Evolutionary conservation across 805 yeast genomes (phyloP).

Genomic region (Brettanomyces naardenensis): DNA sequence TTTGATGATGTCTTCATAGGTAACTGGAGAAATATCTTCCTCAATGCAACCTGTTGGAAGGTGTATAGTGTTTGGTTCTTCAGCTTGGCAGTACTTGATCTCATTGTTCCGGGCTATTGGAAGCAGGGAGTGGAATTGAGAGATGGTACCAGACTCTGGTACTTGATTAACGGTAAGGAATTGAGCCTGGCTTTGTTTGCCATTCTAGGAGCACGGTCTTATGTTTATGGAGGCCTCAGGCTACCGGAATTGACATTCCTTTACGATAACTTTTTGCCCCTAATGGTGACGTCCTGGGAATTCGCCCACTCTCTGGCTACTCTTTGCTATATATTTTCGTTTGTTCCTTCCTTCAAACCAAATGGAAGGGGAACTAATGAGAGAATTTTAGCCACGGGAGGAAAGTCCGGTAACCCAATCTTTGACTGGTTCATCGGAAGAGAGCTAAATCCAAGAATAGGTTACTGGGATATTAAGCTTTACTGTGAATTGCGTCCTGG

Average conservation of each 20-base stretch:
- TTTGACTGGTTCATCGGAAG: slow-evolving; percentile 98
- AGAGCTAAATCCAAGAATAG: slow-evolving; percentile 87
- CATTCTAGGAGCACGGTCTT: slow-evolving; percentile 39
- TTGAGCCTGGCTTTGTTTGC: slow-evolving; percentile 34
- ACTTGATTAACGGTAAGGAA: slow-evolving; percentile 76
- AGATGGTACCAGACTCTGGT: slow-evolving; percentile 63
- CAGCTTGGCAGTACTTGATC: slow-evolving; percentile 54
- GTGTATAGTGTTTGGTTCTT: slow-evolving; percentile 71
- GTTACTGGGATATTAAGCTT: slow-evolving; percentile 78
- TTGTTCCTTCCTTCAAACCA: slow-evolving; percentile 41
- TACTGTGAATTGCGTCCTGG: slow-evolving; percentile 96
- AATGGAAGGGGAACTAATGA: slow-evolving; percentile 55
- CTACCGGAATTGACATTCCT: slow-evolving; percentile 76
- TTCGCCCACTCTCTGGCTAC: slow-evolving; percentile 58
- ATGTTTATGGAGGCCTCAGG: slow-evolving; percentile 28
- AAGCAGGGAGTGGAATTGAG: slow-evolving; percentile 61
- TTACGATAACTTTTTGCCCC: slow-evolving; percentile 57
- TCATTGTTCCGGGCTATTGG: slow-evolving; percentile 69
- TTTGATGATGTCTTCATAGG: slow-evolving; percentile 10
- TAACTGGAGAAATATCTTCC: slow-evolving; percentile 23
- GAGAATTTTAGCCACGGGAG: slow-evolving; percentile 74
- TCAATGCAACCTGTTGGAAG: slow-evolving; percentile 46
- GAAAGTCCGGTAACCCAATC: slow-evolving; percentile 66
- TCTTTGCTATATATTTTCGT: slow-evolving; percentile 62
- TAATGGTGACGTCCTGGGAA: slow-evolving; percentile 54